These are phyloP conservation scores for Talaromyces rugulosus DNA, from an alignment of 2,329 filamentous ascomycete species.

Conservation along the genomic window DNA sequence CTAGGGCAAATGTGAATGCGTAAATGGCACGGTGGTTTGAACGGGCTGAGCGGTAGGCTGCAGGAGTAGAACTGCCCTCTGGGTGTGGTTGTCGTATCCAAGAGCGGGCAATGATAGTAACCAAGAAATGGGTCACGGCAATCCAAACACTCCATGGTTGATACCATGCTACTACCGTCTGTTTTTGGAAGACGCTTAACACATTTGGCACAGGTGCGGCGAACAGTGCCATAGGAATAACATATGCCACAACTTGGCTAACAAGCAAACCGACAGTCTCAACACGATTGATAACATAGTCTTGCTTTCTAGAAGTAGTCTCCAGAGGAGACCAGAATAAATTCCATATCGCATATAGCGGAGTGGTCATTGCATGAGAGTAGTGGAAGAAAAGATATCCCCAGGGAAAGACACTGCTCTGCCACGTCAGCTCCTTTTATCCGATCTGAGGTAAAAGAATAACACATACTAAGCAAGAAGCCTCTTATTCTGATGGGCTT, in stretches of 20 bases:
- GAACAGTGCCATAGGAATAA: background rate
- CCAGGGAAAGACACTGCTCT: background rate
- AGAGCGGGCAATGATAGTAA: background rate
- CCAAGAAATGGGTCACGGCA: background rate
- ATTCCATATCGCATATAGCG: constrained; percentile 1
- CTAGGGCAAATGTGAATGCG: background rate
- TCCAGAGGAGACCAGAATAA: background rate
- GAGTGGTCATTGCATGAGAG: constrained; percentile 2
- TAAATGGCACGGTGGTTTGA: background rate
- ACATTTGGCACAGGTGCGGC: background rate
- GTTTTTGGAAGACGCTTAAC: background rate
- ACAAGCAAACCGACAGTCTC: background rate
- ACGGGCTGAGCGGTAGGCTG: background rate
- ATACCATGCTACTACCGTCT: background rate
- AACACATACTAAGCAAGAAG: constrained; percentile 2
- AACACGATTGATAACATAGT: background rate
- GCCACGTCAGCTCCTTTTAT: background rate
- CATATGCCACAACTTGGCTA: background rate
- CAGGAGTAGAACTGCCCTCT: background rate
- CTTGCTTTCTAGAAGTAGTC: background rate
- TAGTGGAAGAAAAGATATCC: background rate
- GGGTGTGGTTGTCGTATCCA: background rate
- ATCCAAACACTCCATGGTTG: constrained; percentile 2
- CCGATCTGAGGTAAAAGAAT: background rate
- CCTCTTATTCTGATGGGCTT: background rate